These are phyloP conservation scores for Zostera marina DNA, from an alignment of 116 monocot species.

Conservation along the genomic window DNA sequence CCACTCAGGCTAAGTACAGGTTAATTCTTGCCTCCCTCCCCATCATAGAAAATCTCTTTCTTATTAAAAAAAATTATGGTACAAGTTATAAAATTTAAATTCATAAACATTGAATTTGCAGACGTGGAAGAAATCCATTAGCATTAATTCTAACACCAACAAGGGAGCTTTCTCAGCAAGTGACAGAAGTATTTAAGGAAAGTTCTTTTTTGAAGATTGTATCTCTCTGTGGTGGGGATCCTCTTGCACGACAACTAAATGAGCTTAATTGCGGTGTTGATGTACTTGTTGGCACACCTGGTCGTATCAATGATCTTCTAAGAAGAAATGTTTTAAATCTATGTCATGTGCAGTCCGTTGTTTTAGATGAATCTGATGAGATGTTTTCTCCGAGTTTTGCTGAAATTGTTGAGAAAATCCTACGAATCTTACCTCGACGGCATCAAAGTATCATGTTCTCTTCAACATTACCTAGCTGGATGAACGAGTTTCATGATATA, in stretches of 20 bases:
- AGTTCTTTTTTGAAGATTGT: slow-evolving; percentile 17
- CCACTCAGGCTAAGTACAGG: slow-evolving; percentile 50
- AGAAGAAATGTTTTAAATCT: slow-evolving; percentile 7
- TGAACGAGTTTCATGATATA: slow-evolving; percentile 6
- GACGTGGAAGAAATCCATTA: slow-evolving; percentile 69
- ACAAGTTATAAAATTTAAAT: not conserved
- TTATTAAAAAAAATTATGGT: not conserved
- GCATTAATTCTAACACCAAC: slow-evolving; percentile 84
- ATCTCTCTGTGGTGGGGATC: slow-evolving; percentile 12
- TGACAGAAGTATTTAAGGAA: slow-evolving; percentile 88
- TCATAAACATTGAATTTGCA: slow-evolving; percentile 1
- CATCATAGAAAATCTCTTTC: too few species aligned
- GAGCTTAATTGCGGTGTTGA: slow-evolving; percentile 14
- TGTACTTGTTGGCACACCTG: slow-evolving; percentile 22
- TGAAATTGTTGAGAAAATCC: slow-evolving; percentile 15
- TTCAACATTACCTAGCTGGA: slow-evolving; percentile 20
- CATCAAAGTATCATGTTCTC: slow-evolving; percentile 24
- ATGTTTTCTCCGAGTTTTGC: slow-evolving; percentile 17
- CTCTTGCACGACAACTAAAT: slow-evolving; percentile 4
- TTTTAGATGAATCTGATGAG: slow-evolving; percentile 21
- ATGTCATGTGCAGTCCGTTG: slow-evolving; percentile 12
- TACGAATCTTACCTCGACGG: slow-evolving; percentile 9
- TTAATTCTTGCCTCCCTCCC: too few species aligned
- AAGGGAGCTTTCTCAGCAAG: slow-evolving; percentile 83
- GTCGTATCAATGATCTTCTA: slow-evolving; percentile 14